Base-by-base conservation (phyloP, 2,329 filamentous ascomycete species). In the Fusarium hainanense region DNA sequence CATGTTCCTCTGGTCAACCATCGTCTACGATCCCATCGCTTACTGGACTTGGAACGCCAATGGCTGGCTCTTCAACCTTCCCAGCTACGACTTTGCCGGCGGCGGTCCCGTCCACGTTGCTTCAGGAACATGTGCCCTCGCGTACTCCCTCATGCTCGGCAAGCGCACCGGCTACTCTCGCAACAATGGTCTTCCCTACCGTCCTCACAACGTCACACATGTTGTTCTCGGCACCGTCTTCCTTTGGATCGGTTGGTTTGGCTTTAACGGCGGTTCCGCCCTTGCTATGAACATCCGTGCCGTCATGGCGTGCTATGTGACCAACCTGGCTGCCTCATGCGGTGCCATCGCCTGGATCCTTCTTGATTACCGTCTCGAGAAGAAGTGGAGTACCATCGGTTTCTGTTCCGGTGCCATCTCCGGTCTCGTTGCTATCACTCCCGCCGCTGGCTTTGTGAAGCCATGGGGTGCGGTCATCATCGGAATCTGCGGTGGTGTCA, bases 181-280 rank as follows among this genome's bases (percentile, higher is more conserved):
- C 73, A 84, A 86, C 52, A 85, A 89, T 64, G 87, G 88, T 46
- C 86, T 89, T 6, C 88, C 89, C 6, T 91, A 91, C 82, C 86
- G 88, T 32, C 90, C 91, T 11, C 91, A 93, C 80, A 93, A 92
- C 76, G 89, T 92, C 46, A 92, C 90, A 61, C 85, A 92, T 72
- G 89, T 93, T 69, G 89, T 93, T 49, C 84, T 93, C 48, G 91
- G 92, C 23, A 93, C 92, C 6, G 87, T 90, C 27, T 87, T 91
- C 80, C 86, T 97, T 51, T 98, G 94, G 94, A 92, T 97, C 47
- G 94, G 94, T 62, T 98, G 94, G 94, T 96, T 97, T 78, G 94
- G 94, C 50, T 98, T 98, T 88, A 98, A 97, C 80, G 94, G 93
- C 56, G 94, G 94, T 67, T 88, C 91, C 6, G 94, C 93, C 4